A percentile compares a stretch with the other conserved stretches of the same genome.
Conservation (phyloP, 805 yeast genomes). For the Starmerella gropengiesseri region DNA sequence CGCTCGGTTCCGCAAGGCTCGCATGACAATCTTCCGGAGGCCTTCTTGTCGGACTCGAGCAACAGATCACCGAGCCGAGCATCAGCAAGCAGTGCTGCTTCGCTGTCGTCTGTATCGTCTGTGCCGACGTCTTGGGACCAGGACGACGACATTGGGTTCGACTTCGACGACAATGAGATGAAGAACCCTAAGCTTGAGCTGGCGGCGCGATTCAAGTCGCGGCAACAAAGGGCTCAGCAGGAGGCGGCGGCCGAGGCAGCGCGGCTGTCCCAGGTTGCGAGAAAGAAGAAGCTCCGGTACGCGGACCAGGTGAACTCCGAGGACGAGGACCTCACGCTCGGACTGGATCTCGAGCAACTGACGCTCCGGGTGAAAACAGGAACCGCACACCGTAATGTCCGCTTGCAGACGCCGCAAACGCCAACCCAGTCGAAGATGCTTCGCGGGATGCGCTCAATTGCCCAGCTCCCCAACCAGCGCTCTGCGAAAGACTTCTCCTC, state of each 20-base stretch:
- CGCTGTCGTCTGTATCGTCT: conserved; percentile 15
- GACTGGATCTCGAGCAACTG: conserved; percentile 21
- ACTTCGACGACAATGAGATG: conserved; percentile 8
- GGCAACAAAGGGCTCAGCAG: conserved; percentile 15
- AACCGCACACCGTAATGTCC: conserved; percentile 22
- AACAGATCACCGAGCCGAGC: conserved; percentile 20
- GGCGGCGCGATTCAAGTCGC: conserved; percentile 12
- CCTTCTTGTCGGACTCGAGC: conserved; percentile 17
- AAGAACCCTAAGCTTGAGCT: conserved; percentile 10
- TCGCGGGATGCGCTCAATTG: conserved; percentile 23
- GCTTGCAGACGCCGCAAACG: conserved; percentile 14
- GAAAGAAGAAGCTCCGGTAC: neutral
- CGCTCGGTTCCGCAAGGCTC: neutral
- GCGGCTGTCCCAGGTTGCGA: conserved; percentile 1
- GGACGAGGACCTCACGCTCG: conserved; percentile 19
- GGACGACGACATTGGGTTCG: conserved; percentile 20
- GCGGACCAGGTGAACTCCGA: conserved; percentile 1
- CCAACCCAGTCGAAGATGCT: conserved; percentile 14
- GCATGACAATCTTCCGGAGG: conserved; percentile 13
- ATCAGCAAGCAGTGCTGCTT: conserved; percentile 18
- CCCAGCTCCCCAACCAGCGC: conserved; percentile 20
- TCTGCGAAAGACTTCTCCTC: conserved; percentile 2
- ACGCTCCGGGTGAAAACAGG: conserved; percentile 17
- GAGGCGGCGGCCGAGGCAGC: conserved; percentile 17
- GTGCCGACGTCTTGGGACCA: conserved; percentile 20